Evolutionary conservation across 257 asterid species (phyloP), one percentile per base, ranked within the genome.

Genomic region (Penstemon newberryi): DNA sequence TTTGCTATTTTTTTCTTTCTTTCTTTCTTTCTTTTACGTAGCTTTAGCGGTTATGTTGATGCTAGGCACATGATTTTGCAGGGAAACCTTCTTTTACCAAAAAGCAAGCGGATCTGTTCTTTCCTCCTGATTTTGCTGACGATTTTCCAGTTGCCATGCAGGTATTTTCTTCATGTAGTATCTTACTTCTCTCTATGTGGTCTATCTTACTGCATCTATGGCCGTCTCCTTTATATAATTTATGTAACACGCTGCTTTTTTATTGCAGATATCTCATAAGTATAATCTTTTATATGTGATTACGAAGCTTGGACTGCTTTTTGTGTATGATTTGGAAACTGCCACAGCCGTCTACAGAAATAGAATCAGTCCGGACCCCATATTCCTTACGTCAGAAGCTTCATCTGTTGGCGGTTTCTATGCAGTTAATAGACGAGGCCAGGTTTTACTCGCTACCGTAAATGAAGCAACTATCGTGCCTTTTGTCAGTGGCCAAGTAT

Each of bases 131-230:
- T 78, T 92, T 92, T 79, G 88, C 92, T 38, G 96, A 92, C 56
- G 96, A 92, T 80, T 92, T 92, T 58, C 98, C 96, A 2, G 96
- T 92, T 63, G 89, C 96, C 55, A 92, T 92, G 98, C 98, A 92
- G 96, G 98, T 92, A 74, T 67, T 33, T 41, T 53, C 8, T 63
- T 70, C 15, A 18, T 71, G 8, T 58, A 65, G 64, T 65, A 56
- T 15, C 52, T 54, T 59, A 7, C 51, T 33, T 56, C 39, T 59
- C n/a, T 13, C 13, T 3, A 37, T 64, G 39, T 38, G 47, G 54
- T 50, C 40, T 37, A 39, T 47, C 18, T 68, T 63, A 25, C 37
- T 4, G 10, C 43, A 13, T 36, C 41, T 25, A 47, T 57, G 33
- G 33, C 33, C 2, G 33, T 63, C 61, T 71, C 19, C 56, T 52